Conservation (phyloP, 352 stramenopile genomes). For the Phytophthora palmivora region DNA sequence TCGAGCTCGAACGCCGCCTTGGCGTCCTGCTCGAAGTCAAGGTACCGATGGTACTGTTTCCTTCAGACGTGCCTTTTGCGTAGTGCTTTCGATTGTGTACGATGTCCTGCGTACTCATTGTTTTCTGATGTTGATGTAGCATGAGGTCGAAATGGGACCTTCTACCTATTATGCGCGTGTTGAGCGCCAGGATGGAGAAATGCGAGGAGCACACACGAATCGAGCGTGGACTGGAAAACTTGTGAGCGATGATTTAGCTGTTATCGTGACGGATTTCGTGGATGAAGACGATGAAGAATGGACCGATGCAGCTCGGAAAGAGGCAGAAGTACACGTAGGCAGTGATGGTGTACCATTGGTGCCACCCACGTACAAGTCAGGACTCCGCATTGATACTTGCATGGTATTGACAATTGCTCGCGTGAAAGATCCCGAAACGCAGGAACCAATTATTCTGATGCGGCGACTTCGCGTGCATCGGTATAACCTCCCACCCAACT, state of each 20-base stretch:
- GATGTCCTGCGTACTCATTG: slow-evolving; percentile 4
- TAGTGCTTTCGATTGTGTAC: neutral
- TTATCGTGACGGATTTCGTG: slow-evolving; percentile 53
- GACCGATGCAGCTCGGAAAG: slow-evolving; percentile 15
- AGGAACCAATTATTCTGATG: slow-evolving; percentile 42
- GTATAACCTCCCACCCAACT: slow-evolving; percentile 58
- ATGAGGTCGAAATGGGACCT: slow-evolving; percentile 40
- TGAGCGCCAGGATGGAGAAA: slow-evolving; percentile 49
- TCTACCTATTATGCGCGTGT: slow-evolving; percentile 47
- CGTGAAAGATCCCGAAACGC: slow-evolving; percentile 27
- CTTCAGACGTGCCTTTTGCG: slow-evolving; percentile 9
- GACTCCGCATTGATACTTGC: slow-evolving; percentile 44
- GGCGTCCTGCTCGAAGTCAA: slow-evolving; percentile 47
- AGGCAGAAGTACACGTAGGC: slow-evolving; percentile 22
- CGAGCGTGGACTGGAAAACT: slow-evolving; percentile 46
- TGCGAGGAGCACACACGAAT: slow-evolving; percentile 44
- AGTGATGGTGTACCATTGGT: slow-evolving; percentile 28
- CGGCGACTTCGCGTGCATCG: slow-evolving; percentile 48
- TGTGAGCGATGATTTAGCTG: slow-evolving; percentile 46
- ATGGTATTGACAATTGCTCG: slow-evolving; percentile 36
- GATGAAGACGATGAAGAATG: slow-evolving; percentile 53
- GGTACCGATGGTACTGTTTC: slow-evolving; percentile 41
- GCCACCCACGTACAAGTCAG: slow-evolving; percentile 11
- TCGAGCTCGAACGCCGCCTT: slow-evolving; percentile 45
- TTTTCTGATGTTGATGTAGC: slow-evolving; percentile 13